Evolutionary conservation across 139 green algal species (phyloP).

Genomic region (Micromonas pusilla): DNA sequence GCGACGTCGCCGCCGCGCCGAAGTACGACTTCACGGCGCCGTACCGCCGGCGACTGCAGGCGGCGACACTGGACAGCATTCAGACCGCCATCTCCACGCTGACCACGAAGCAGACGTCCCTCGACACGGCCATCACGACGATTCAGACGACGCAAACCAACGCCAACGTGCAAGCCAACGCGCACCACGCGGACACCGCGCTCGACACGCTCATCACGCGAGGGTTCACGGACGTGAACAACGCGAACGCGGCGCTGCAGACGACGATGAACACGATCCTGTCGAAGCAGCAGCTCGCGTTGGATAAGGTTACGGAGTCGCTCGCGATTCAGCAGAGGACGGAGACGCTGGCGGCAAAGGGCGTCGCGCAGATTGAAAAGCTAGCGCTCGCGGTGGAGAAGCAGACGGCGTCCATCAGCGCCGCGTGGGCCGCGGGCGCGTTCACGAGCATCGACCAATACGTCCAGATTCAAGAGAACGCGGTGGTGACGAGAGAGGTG

Average conservation of each 20-base stretch:
- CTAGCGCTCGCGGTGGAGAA: conserved; percentile 15
- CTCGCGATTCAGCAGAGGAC: conserved; percentile 5
- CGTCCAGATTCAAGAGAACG: conserved; percentile 9
- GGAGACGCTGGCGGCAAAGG: conserved; percentile 18
- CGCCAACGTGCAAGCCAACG: background rate
- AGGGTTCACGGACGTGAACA: conserved; percentile 3
- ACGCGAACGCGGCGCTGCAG: background rate
- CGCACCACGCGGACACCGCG: conserved; percentile 40
- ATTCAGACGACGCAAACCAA: conserved; percentile 6
- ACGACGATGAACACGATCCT: background rate
- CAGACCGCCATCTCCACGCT: background rate
- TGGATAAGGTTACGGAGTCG: background rate
- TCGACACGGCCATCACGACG: background rate
- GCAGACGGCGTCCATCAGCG: conserved; percentile 12
- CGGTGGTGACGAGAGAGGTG: background rate
- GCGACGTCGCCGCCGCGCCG: too few relatives aligned
- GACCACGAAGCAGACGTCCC: background rate
- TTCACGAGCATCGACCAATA: background rate
- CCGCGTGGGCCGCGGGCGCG: conserved; percentile 7
- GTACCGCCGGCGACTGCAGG: too few relatives aligned
- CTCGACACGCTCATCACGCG: conserved; percentile 54
- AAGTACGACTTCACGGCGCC: too few relatives aligned
- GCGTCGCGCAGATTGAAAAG: conserved; percentile 5
- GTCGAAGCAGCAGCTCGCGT: conserved; percentile 1
- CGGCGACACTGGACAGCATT: background rate